These are phyloP conservation scores for Tagetes patula DNA, from an alignment of 129 eudicot species.

Conservation along the genomic window DNA sequence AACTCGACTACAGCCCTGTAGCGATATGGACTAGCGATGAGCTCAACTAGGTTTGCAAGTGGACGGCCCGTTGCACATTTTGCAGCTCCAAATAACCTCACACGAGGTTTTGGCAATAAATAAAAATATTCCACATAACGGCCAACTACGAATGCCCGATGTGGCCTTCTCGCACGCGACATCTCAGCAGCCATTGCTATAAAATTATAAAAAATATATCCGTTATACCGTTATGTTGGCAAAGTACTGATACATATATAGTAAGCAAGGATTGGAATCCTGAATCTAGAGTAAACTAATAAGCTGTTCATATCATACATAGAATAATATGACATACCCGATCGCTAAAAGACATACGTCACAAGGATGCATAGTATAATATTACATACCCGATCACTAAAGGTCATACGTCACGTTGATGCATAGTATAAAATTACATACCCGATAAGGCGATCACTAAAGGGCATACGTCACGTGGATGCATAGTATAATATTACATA, in stretches of 20 bases:
- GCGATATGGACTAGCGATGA: background rate
- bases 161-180: background rate
- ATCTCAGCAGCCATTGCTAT: constrained; percentile 15
- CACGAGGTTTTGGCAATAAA: background rate
- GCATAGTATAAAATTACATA: background rate
- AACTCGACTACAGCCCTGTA: constrained; percentile 18
- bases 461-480: constrained; percentile 2
- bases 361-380: background rate
- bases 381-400: background rate
- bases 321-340: background rate
- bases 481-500: background rate
- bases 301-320: background rate
- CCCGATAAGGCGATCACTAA: background rate
- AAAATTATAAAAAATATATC: background rate
- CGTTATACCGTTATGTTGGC: background rate
- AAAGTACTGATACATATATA: background rate
- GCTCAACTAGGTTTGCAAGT: constrained; percentile 19
- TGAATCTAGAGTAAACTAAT: constrained; percentile 12
- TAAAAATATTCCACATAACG: background rate
- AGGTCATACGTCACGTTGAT: background rate
- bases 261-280: constrained; percentile 14
- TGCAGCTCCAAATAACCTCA: constrained; percentile 16
- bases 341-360: background rate
- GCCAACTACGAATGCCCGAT: background rate
- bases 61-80: background rate